phyloP scores from a whole-genome alignment of 2,329 filamentous ascomycete species.

The Bimuria novae-zelandiae region DNA sequence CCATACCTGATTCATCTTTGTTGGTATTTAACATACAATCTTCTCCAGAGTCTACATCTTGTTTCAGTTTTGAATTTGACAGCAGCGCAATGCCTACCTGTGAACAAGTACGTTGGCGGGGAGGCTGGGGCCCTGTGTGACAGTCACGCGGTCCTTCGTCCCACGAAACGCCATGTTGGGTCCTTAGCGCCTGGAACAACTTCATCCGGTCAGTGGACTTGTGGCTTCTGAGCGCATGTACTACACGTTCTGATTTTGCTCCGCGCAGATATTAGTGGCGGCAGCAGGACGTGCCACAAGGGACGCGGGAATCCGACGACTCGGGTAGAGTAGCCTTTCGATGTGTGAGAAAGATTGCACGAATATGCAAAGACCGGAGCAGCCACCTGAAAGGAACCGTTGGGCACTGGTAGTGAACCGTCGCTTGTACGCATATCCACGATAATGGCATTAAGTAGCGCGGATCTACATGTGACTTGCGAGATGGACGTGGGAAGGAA shows the following conservation, averaged over 20 bases:
- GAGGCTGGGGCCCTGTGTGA: not conserved
- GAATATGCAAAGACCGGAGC: not conserved
- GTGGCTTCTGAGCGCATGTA: not conserved
- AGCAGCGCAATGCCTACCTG: not conserved
- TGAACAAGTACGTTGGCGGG: not conserved
- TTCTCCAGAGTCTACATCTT: not conserved
- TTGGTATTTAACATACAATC: not conserved
- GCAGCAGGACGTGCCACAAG: not conserved
- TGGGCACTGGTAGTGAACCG: conserved; percentile 6
- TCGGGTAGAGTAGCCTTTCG: not conserved
- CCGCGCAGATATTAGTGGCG: not conserved
- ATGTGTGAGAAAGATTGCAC: conserved; percentile 4
- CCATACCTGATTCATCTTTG: not conserved
- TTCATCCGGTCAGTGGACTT: not conserved
- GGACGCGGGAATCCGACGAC: not conserved
- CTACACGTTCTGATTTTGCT: not conserved
- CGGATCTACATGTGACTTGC: not conserved
- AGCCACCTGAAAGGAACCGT: conserved; percentile 4
- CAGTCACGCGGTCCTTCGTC: not conserved
- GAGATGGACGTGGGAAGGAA: not conserved
- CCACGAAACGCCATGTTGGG: not conserved
- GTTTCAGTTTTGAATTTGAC: not conserved
- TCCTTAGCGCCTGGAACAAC: not conserved
- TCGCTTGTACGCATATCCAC: not conserved
- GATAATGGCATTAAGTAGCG: not conserved